phyloP scores from a whole-genome alignment of 2,329 filamentous ascomycete species.

The Aureobasidium sp. region DNA sequence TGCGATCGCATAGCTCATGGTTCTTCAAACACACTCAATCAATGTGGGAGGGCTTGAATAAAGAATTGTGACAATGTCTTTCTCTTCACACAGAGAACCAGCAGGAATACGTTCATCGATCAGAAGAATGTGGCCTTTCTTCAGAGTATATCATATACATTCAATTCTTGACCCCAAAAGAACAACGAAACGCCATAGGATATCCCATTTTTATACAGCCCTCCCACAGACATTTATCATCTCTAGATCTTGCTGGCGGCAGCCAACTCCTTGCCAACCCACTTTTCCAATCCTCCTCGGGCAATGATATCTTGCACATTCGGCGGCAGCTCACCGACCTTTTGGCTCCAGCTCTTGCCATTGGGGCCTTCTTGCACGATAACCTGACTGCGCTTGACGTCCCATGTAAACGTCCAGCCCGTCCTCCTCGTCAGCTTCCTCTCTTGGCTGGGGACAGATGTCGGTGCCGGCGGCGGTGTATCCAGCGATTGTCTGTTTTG shows the following conservation, averaged over 20 bases:
- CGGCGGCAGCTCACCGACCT: constrained; percentile 72
- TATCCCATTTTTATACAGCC: neutral
- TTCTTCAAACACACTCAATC: too few species aligned
- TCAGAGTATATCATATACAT: too few species aligned
- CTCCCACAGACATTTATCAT: too few species aligned
- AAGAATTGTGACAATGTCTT: too few species aligned
- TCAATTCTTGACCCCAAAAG: neutral
- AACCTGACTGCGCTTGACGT: constrained; percentile 64
- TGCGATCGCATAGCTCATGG: too few species aligned
- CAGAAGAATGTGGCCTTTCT: too few species aligned
- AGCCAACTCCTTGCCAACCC: constrained; percentile 48
- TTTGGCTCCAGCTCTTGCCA: constrained; percentile 65
- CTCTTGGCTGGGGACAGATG: constrained; percentile 31
- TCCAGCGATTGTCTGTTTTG: constrained; percentile 44
- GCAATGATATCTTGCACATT: constrained; percentile 82
- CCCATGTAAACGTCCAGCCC: constrained; percentile 78
- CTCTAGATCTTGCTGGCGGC: neutral
- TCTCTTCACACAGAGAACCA: too few species aligned
- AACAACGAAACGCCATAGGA: neutral
- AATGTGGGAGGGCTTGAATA: too few species aligned
- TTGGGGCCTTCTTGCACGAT: constrained; percentile 60
- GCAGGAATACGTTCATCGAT: too few species aligned
- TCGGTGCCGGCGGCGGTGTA: constrained; percentile 36
- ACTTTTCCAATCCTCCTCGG: constrained; percentile 67
- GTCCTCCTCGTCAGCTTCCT: constrained; percentile 62